phyloP scores from a whole-genome alignment of 2,329 filamentous ascomycete genomes.

The Acephala macrosclerotiorum region DNA sequence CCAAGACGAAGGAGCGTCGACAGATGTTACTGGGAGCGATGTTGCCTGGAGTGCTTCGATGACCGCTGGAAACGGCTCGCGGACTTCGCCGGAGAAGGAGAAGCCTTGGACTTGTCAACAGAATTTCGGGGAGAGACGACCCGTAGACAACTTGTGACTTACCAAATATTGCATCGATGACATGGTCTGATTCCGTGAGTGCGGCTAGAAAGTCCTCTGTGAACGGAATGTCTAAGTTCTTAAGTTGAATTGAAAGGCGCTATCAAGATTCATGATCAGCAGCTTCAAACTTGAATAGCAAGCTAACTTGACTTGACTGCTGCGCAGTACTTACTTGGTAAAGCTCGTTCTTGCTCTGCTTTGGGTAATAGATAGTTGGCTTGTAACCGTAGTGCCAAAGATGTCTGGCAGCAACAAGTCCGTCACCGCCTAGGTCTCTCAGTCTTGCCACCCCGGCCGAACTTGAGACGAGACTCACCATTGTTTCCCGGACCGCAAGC shows the following conservation, averaged over 20 bases:
- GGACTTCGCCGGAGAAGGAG: constrained; percentile 88
- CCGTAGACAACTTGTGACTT: constrained; percentile 32
- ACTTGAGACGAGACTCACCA: constrained; percentile 50
- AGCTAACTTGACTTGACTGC: not conserved
- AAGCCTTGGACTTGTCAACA: constrained; percentile 65
- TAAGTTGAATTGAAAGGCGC: constrained; percentile 85
- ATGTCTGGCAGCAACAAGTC: constrained; percentile 91
- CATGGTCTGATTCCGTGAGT: constrained; percentile 73
- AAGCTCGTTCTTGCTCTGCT: constrained; percentile 87
- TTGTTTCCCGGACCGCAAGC: constrained; percentile 89
- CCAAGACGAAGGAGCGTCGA: constrained; percentile 96
- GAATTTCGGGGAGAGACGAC: not conserved
- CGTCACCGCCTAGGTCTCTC: constrained; percentile 76
- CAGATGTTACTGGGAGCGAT: constrained; percentile 79
- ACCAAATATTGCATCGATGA: constrained; percentile 96
- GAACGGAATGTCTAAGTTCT: constrained; percentile 84
- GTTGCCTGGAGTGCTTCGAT: constrained; percentile 80
- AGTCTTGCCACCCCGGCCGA: not conserved
- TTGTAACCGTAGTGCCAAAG: constrained; percentile 91
- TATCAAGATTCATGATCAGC: constrained; percentile 45
- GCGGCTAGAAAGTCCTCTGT: constrained; percentile 78
- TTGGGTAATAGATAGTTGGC: constrained; percentile 91
- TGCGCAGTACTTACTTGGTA: constrained; percentile 68
- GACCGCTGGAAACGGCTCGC: constrained; percentile 88
- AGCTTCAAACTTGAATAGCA: not conserved